Evolutionary conservation across 495 filamentous ascomycete species (phyloP).

Genomic region (Talaromyces wortmannii): DNA sequence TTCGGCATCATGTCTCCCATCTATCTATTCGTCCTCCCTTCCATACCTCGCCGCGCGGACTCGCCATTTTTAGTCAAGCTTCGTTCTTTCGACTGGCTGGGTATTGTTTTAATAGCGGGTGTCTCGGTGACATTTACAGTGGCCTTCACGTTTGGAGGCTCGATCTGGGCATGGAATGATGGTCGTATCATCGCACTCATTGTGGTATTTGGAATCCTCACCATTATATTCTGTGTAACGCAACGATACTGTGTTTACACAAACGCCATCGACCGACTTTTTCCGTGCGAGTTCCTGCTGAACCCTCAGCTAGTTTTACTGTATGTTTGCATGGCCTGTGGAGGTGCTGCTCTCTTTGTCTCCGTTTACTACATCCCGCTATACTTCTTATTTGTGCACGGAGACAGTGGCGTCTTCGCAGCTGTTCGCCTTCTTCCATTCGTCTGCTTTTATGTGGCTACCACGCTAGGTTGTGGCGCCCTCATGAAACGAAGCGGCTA

Average conservation of each 20-base stretch:
- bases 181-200: constrained; percentile 43
- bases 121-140: constrained; percentile 11
- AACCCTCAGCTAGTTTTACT: constrained; percentile 16
- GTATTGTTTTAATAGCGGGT: constrained; percentile 12
- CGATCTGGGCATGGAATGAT: constrained; percentile 25
- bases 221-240: constrained; percentile 35
- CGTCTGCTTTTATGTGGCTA: constrained; percentile 21
- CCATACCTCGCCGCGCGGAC: constrained; percentile 7
- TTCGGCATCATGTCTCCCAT: constrained; percentile 37
- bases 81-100: constrained; percentile 10
- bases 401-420: constrained; percentile 22
- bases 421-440: constrained; percentile 32
- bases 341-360: constrained; percentile 11
- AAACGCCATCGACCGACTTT: constrained; percentile 35
- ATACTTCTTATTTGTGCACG: constrained; percentile 39
- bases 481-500: constrained; percentile 21
- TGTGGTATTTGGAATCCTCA: constrained; percentile 37
- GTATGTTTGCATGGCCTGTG: constrained; percentile 13
- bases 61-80: constrained; percentile 2
- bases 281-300: constrained; percentile 45
- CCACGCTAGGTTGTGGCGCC: constrained; percentile 17
- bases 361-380: constrained; percentile 46
- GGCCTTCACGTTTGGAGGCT: constrained; percentile 19
- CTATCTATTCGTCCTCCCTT: constrained; percentile 43
- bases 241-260: constrained; percentile 49